A percentile compares a stretch with the other conserved stretches of the same genome.
phyloP scores from a whole-genome alignment of 176 grass and related monocot species.

The Oryza coarctata region DNA sequence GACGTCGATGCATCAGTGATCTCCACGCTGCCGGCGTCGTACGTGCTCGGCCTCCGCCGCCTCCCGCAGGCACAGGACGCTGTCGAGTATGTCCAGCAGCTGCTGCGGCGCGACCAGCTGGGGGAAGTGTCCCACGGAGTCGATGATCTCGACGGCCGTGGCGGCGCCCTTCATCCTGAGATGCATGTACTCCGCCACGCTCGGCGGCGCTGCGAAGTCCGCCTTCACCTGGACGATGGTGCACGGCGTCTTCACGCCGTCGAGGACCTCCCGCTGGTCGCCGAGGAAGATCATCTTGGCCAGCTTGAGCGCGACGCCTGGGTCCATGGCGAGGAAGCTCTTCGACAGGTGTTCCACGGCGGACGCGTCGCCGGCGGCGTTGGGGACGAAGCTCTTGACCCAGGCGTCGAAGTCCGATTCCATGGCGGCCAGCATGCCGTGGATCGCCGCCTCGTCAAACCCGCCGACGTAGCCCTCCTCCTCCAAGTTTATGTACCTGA shows the following conservation, averaged over 20 bases:
- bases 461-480: slow-evolving; percentile 65
- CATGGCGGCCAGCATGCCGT: slow-evolving; percentile 50
- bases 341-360: background rate
- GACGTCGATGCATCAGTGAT: background rate
- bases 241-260: slow-evolving; percentile 39
- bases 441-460: slow-evolving; percentile 47
- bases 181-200: slow-evolving; percentile 56
- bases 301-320: slow-evolving; percentile 38
- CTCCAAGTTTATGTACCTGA: slow-evolving; percentile 60
- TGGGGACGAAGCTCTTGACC: slow-evolving; percentile 44
- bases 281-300: slow-evolving; percentile 67
- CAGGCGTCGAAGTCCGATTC: slow-evolving; percentile 49
- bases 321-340: slow-evolving; percentile 64
- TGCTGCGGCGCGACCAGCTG: slow-evolving; percentile 42
- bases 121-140: slow-evolving; percentile 67
- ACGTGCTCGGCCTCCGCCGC: background rate
- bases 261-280: slow-evolving; percentile 49
- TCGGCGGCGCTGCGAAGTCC: slow-evolving; percentile 49
- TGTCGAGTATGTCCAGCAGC: slow-evolving; percentile 46
- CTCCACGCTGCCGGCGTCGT: background rate
- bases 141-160: slow-evolving; percentile 40
- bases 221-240: slow-evolving; percentile 45
- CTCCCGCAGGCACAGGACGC: slow-evolving; percentile 6
- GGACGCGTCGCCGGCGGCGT: slow-evolving; percentile 33
- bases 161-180: slow-evolving; percentile 21